Evolutionary conservation across 1,284 basidiomycete genomes (phyloP).

Genomic region (Fistulina hepatica): DNA sequence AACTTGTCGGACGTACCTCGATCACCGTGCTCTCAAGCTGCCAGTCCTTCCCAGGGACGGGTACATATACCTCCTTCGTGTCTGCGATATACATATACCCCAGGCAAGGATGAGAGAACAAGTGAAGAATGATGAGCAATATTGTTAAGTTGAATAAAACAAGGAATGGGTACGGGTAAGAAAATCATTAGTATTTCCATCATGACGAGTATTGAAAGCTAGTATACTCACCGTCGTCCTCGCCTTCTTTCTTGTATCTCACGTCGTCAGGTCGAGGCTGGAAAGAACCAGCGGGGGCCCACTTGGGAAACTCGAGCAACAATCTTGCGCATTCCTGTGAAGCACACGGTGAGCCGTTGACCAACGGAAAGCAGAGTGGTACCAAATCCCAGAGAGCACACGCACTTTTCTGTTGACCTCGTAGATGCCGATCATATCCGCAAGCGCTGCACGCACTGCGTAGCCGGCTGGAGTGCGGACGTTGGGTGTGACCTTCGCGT

Average conservation of each 20-base stretch:
- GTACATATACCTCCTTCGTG: constrained; percentile 37
- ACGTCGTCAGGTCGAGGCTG: constrained; percentile 40
- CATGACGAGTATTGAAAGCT: too few species aligned
- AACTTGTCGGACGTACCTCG: constrained; percentile 39
- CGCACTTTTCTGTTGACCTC: constrained; percentile 97
- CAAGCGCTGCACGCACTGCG: constrained; percentile 63
- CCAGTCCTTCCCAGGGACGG: constrained; percentile 53
- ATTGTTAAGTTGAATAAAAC: too few species aligned
- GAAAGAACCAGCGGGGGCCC: constrained; percentile 79
- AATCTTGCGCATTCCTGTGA: constrained; percentile 84
- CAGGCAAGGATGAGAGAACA: too few species aligned
- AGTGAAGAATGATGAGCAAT: too few species aligned
- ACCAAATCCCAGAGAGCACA: too few species aligned
- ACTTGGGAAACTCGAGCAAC: constrained; percentile 81
- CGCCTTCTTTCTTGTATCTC: too few species aligned
- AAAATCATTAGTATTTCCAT: too few species aligned
- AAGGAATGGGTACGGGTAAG: too few species aligned
- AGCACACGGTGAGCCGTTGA: too few species aligned
- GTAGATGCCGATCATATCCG: constrained; percentile 86
- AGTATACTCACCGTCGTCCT: too few species aligned
- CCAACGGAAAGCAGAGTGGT: too few species aligned
- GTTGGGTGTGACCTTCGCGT: constrained; percentile 60
- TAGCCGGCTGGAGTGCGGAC: constrained; percentile 69
- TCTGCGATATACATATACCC: too few species aligned
- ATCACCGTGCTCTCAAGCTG: constrained; percentile 71